These are phyloP conservation scores for Plectosphaerella cucumerina DNA, from an alignment of 2,329 filamentous ascomycete species.

Conservation along the genomic window DNA sequence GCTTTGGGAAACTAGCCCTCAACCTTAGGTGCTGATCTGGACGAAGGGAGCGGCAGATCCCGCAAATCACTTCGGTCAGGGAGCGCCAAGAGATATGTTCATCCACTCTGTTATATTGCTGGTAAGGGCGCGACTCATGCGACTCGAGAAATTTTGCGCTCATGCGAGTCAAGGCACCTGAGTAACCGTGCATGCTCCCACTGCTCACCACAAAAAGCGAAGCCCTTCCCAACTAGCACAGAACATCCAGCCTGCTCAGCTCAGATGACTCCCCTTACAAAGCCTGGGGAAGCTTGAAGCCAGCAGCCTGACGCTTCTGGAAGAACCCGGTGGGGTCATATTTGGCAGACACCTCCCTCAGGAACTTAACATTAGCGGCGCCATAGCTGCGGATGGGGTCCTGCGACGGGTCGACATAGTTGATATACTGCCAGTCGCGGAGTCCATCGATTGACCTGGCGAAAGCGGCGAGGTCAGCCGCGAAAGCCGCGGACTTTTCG, in stretches of 20 bases:
- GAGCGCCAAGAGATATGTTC: too few relatives aligned
- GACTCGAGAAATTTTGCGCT: background rate
- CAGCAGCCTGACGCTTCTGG: slow-evolving; percentile 18
- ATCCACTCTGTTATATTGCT: too few relatives aligned
- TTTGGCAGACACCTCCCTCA: slow-evolving; percentile 19
- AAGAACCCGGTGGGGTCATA: slow-evolving; percentile 28
- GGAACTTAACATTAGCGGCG: slow-evolving; percentile 22
- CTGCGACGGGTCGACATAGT: slow-evolving; percentile 34
- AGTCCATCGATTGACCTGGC: slow-evolving; percentile 6
- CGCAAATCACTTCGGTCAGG: too few relatives aligned
- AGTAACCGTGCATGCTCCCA: too few relatives aligned
- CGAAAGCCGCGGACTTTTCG: background rate
- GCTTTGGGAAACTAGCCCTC: too few relatives aligned
- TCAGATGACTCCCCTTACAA: too few relatives aligned
- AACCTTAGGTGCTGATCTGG: too few relatives aligned
- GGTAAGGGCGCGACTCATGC: background rate
- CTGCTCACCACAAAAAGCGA: too few relatives aligned
- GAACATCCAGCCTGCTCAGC: too few relatives aligned
- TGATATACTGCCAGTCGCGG: slow-evolving; percentile 39
- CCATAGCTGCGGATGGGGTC: slow-evolving; percentile 31
- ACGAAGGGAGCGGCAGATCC: too few relatives aligned
- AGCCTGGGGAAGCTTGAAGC: slow-evolving; percentile 11
- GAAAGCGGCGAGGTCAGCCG: slow-evolving; percentile 4
- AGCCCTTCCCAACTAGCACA: too few relatives aligned
- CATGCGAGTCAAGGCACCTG: too few relatives aligned